Percentiles rank a stretch among this genome's conserved stretches.
Conservation (phyloP, 345 rosid genomes). For the Brassica cretica region DNA sequence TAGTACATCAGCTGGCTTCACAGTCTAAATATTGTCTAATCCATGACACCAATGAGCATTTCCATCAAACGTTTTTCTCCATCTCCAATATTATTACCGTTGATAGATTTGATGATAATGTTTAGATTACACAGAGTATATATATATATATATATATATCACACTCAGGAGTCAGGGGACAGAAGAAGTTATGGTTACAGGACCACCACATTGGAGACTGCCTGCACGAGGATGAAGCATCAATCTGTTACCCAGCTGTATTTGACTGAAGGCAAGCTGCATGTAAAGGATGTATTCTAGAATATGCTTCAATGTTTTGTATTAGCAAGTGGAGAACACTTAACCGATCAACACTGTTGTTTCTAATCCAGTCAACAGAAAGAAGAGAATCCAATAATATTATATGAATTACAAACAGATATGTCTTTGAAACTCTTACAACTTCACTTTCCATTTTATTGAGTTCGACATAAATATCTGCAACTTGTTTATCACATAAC, state of each 20-base stretch:
- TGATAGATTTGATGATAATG: conserved; percentile 33
- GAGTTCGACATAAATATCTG: neutral
- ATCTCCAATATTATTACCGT: neutral
- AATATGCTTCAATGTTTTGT: neutral
- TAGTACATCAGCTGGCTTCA: neutral
- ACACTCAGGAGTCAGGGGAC: conserved; percentile 27
- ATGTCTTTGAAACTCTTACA: neutral
- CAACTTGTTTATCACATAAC: neutral
- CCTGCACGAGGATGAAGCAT: conserved; percentile 13
- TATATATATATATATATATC: conserved; percentile 33
- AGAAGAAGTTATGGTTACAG: conserved; percentile 53
- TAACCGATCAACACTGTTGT: neutral
- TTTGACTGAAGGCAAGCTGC: too few relatives aligned
- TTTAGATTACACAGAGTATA: conserved; percentile 56
- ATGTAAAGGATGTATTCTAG: neutral
- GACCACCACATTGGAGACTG: conserved; percentile 53
- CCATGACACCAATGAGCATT: neutral
- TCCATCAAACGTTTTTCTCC: neutral
- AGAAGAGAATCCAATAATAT: neutral
- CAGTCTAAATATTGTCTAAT: neutral
- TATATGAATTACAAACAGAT: neutral
- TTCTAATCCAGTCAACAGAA: neutral
- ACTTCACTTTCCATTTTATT: neutral
- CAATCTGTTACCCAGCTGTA: neutral
- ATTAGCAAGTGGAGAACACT: neutral